Base-by-base conservation (phyloP, 1,139 yeast species). In the Groenewaldozyma auringiensis region DNA sequence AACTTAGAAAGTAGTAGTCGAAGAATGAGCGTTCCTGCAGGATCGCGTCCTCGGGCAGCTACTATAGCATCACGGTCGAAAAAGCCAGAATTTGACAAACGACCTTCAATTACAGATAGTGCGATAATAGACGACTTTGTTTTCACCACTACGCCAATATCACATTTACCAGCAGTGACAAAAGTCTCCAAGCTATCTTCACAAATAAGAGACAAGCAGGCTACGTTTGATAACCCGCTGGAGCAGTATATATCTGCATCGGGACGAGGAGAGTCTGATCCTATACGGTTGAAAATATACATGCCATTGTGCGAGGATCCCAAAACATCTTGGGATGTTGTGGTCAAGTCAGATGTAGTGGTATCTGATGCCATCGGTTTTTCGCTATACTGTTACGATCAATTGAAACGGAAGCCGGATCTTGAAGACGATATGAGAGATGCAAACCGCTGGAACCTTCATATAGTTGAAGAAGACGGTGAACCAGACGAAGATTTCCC, bases 401-500 rank as follows among this genome's bases (percentile, higher is more conserved):
- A 64, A 27, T 58, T 54, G 29, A 48, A 50, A 13, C 56, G 63
- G 13, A 47, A 51, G 27, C 70, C 72, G 1, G 50, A 52, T 11
- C 54, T 68, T 18, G 41, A 62, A 1, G 57, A 52, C 4, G 65
- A 59, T 17, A 50, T 57, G 45, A 57, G 60, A 31, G 69, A 69
- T 46, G 68, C 72, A 1, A 65, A 68, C 43, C 49, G 53, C 43
- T 70, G 74, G 72, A 69, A 68, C 31, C 52, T 70, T 44, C 61
- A 69, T 16, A 66, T 70, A 27, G 71, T 68, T 2, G 75, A 70
- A 45, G 75, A 70, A 16, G 74, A 70, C 47, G 75, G 75, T 18
- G 72, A 67, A 47, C 70, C 72, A 1, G 75, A 70, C 47, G 71
- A 67, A 35, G 75, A 70, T 49, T 71, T 70, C 47, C 75, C 75